These are phyloP conservation scores for Cyclotella cryptica DNA, from an alignment of 108 stramenopile species.

Conservation along the genomic window DNA sequence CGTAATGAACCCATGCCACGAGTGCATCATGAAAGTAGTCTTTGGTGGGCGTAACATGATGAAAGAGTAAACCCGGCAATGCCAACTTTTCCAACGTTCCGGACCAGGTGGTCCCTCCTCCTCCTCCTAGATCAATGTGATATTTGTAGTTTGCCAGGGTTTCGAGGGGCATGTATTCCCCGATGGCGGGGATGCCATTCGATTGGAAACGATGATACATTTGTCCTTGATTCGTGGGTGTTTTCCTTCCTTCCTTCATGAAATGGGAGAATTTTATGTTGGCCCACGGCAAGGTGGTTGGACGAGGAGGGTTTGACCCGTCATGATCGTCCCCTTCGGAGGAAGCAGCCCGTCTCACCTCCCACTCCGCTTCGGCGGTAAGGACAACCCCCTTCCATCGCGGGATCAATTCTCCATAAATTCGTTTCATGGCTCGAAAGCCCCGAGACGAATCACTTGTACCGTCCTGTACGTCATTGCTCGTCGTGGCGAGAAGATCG, in stretches of 20 bases:
- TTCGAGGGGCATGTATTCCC: conserved; percentile 27
- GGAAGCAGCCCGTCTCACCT: conserved; percentile 2
- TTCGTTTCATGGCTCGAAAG: conserved; percentile 26
- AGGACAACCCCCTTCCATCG: conserved; percentile 52
- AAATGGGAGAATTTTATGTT: conserved; percentile 69
- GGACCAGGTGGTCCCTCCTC: conserved; percentile 60
- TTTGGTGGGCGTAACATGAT: conserved; percentile 49
- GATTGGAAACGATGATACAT: conserved; percentile 15
- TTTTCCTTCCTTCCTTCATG: conserved; percentile 43
- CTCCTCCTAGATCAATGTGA: conserved; percentile 63
- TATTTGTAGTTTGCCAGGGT: conserved; percentile 51
- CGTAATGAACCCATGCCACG: conserved; percentile 51
- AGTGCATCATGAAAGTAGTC: conserved; percentile 51
- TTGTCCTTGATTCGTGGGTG: not conserved
- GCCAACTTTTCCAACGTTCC: conserved; percentile 56
- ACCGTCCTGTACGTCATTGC: not conserved
- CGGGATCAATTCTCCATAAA: conserved; percentile 31
- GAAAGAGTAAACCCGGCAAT: conserved; percentile 56
- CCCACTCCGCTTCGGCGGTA: conserved; percentile 47
- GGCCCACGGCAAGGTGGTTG: conserved; percentile 26
- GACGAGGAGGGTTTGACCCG: no score
- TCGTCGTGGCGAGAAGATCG: conserved; percentile 13
- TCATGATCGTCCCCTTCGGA: no score
- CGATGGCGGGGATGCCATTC: conserved; percentile 35
- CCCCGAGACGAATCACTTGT: conserved; percentile 23